phyloP scores from a whole-genome alignment of 805 yeast species.

The Wickerhamomyces xylosicus region DNA sequence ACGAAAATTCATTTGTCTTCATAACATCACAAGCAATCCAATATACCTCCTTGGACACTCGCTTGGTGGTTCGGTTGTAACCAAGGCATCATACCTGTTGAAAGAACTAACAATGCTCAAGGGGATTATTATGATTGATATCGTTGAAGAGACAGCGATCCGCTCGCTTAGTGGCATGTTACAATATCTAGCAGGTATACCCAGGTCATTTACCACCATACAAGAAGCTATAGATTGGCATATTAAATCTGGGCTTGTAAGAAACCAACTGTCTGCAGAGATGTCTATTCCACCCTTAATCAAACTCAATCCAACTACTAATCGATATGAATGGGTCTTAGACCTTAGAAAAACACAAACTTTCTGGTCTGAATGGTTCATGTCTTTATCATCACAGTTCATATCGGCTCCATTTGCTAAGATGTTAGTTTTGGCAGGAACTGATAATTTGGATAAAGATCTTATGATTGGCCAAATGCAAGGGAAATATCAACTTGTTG shows the following conservation, averaged over 20 bases:
- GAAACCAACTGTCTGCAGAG: conserved; percentile 50
- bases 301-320: conserved; percentile 11
- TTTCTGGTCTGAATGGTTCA: conserved; percentile 83
- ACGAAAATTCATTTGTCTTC: conserved; percentile 22
- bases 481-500: conserved; percentile 86
- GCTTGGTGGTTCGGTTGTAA: conserved; percentile 80
- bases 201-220: conserved; percentile 41
- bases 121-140: conserved; percentile 78
- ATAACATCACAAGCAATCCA: conserved; percentile 15
- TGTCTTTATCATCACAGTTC: conserved; percentile 46
- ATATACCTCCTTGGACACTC: conserved; percentile 79
- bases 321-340: conserved; percentile 45
- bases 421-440: conserved; percentile 74
- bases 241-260: conserved; percentile 37
- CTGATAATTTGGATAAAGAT: conserved; percentile 77
- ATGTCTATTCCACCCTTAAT: conserved; percentile 73
- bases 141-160: conserved; percentile 88
- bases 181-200: conserved; percentile 53
- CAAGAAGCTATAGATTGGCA: conserved; percentile 78
- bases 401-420: conserved; percentile 47
- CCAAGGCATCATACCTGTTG: conserved; percentile 33
- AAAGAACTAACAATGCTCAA: conserved; percentile 24
- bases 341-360: conserved; percentile 50
- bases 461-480: conserved; percentile 97
- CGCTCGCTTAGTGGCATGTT: conserved; percentile 60